These are phyloP conservation scores for Dryas drummondii DNA, from an alignment of 306 rosid genomes.

Conservation along the genomic window DNA sequence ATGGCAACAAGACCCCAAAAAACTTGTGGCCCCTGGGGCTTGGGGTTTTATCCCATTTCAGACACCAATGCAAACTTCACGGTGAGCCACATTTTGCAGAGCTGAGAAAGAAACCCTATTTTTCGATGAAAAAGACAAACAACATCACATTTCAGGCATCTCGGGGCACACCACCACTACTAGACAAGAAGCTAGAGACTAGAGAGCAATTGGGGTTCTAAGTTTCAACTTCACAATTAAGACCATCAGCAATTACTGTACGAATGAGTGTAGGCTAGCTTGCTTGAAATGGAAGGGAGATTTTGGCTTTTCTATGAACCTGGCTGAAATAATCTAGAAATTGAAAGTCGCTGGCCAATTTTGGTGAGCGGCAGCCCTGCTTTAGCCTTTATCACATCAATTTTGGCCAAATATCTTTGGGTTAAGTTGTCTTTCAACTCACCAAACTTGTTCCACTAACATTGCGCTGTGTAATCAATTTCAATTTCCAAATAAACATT, in stretches of 20 bases:
- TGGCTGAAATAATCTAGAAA: not conserved
- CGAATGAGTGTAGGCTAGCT: too few relatives aligned
- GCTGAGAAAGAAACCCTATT: not conserved
- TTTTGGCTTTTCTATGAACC: constrained; percentile 1
- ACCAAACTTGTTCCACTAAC: constrained; percentile 9
- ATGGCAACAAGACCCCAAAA: constrained; percentile 8
- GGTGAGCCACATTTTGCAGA: constrained; percentile 29
- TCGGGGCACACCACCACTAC: not conserved
- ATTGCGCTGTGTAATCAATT: not conserved
- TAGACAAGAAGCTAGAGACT: not conserved
- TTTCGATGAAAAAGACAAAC: not conserved
- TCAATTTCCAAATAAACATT: not conserved
- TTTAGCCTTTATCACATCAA: not conserved
- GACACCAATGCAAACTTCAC: constrained; percentile 30
- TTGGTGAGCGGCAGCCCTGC: not conserved
- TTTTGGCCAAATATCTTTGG: not conserved
- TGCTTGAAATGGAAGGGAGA: not conserved
- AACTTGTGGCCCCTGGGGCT: constrained; percentile 27
- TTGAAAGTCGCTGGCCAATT: not conserved
- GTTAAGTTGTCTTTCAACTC: not conserved
- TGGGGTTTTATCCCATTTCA: not conserved
- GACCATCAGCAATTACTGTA: not conserved
- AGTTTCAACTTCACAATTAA: not conserved
- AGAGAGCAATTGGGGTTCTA: not conserved
- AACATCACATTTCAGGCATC: not conserved